Conservation (phyloP, 139 green algal genomes). For the Microglena sp. region DNA sequence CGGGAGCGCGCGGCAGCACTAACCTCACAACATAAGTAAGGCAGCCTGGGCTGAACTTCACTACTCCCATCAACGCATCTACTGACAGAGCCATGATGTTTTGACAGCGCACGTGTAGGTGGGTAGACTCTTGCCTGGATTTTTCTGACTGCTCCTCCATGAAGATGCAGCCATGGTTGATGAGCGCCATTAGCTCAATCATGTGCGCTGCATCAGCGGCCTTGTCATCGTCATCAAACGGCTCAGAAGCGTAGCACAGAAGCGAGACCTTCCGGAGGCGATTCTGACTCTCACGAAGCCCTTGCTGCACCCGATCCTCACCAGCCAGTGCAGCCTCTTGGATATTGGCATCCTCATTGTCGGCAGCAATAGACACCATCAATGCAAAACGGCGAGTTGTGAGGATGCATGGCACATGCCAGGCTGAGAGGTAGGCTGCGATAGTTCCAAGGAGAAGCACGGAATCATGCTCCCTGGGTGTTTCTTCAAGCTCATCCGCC, state of each 20-base stretch:
- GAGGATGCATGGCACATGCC: background rate
- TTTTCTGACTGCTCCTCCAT: background rate
- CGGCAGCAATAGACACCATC: slow-evolving; percentile 23
- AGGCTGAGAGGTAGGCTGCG: slow-evolving; percentile 30
- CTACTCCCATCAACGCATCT: slow-evolving; percentile 2
- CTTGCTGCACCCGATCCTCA: background rate
- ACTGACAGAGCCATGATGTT: slow-evolving; percentile 8
- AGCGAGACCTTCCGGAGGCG: slow-evolving; percentile 7
- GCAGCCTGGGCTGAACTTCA: background rate
- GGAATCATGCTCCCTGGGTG: slow-evolving; percentile 18
- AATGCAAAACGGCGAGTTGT: slow-evolving; percentile 27
- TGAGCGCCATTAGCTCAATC: slow-evolving; percentile 16
- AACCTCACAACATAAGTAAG: slow-evolving; percentile 1
- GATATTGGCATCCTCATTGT: slow-evolving; percentile 15
- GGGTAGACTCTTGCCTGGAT: background rate
- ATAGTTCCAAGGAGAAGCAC: slow-evolving; percentile 35
- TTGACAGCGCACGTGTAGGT: slow-evolving; percentile 16
- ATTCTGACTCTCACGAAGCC: no score
- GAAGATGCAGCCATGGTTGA: slow-evolving; percentile 29
- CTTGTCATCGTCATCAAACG: no score
- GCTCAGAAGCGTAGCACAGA: slow-evolving; percentile 8
- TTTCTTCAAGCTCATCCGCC: slow-evolving; percentile 23
- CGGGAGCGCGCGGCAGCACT: slow-evolving; percentile 3
- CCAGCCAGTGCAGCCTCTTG: background rate
- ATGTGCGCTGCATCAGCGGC: slow-evolving; percentile 1